Evolutionary conservation across 129 eudicot genomes (phyloP), one percentile per base, ranked within the genome.

Genomic region (Erigeron canadensis): DNA sequence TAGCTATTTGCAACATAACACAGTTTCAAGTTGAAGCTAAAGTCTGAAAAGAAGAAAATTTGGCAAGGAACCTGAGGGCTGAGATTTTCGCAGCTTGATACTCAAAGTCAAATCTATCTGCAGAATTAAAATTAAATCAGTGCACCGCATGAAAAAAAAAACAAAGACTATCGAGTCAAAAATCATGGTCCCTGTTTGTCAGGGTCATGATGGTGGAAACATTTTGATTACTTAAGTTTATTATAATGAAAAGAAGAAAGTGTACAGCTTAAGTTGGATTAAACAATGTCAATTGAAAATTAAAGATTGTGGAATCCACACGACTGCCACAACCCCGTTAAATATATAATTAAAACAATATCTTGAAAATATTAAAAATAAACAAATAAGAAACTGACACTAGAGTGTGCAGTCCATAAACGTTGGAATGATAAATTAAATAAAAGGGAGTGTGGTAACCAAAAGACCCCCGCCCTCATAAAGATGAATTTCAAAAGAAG

Each of bases 261-360:
- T 34, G 65, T 34, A 17, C 16, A 60, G 15, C 28, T 55, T 17
- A 55, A 55, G 61, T n/a, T n/a, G 11, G 61, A n/a, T 55, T 55
- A 18, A 19, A n/a, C 22, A 5, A 18, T 18, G 23, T 28, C 15
- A 59, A 12, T 1, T 8, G 10, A 9, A 34, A n/a, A 59, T 42
- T 5, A 11, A 53, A 9, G 44, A 16, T 38, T 51, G 48, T 69
- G 73, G 73, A 51, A 69, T 69, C 47, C 73, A 69, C 73, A 69
- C 73, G 18, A 69, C 38, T 59, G 65, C 65, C 65, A 59, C 65
- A 11, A 59, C 11, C 11, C 41, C 40, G 41, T 28, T 28, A 23
- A 15, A 22, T 59, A 59, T 22, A 8, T 22, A 21, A 28, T 9
- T 59, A 16, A 59, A 10, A 16, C 2, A 7, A 44, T 65, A 6